phyloP scores from a whole-genome alignment of 176 grass and related monocot genomes.

The Raddia guianensis region DNA sequence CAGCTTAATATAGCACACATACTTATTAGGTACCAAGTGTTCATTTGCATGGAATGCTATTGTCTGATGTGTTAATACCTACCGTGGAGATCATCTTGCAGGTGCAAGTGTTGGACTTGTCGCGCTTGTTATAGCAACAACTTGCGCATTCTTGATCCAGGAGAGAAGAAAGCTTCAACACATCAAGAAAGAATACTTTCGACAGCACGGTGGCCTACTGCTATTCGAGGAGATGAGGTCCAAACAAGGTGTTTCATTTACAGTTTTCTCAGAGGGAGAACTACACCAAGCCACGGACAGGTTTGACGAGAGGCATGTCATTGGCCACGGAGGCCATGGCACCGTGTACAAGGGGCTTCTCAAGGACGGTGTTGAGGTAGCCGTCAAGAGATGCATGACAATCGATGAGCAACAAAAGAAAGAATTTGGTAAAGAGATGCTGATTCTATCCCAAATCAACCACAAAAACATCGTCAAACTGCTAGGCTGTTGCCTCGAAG shows the following conservation, averaged over 20 bases:
- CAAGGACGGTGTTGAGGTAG: not conserved
- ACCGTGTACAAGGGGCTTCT: conserved; percentile 21
- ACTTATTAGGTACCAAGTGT: too few relatives aligned
- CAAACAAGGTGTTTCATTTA: not conserved
- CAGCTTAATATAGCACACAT: too few relatives aligned
- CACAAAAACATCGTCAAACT: conserved; percentile 15
- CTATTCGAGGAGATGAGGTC: conserved; percentile 27
- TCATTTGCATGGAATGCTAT: too few relatives aligned
- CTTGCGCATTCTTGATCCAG: conserved; percentile 3
- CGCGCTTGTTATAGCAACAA: not conserved
- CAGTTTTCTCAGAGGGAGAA: conserved; percentile 6
- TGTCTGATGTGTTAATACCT: too few relatives aligned
- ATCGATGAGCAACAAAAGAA: conserved; percentile 21
- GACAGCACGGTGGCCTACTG: conserved; percentile 14
- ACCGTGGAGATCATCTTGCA: not conserved
- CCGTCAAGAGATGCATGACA: conserved; percentile 24
- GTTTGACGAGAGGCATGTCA: conserved; percentile 8
- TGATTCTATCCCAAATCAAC: conserved; percentile 10
- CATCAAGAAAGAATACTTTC: conserved; percentile 15
- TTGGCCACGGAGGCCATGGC: conserved; percentile 21
- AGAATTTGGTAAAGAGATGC: conserved; percentile 23
- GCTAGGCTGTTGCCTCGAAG: conserved; percentile 23
- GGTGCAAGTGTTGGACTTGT: conserved; percentile 8
- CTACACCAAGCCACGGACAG: not conserved
- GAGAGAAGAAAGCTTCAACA: conserved; percentile 17